Conservation (phyloP, 2,329 filamentous ascomycete genomes). For the Pseudogymnoascus sp. region DNA sequence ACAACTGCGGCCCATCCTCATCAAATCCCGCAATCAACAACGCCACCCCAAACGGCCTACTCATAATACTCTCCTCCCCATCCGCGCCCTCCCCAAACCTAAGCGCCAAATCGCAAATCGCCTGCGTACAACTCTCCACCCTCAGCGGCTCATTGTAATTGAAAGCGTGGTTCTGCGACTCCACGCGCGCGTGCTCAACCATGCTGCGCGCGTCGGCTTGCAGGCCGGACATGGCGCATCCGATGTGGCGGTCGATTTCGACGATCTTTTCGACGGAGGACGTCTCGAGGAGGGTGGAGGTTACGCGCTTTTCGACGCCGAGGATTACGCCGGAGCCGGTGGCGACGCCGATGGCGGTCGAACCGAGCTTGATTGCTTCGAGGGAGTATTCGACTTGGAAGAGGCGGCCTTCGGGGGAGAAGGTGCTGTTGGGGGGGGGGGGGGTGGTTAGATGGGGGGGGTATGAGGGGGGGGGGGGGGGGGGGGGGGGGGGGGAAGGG, state of each 20-base stretch:
- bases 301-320: slow-evolving; percentile 98
- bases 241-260: slow-evolving; percentile 97
- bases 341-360: slow-evolving; percentile 94
- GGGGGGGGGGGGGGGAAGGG: slow-evolving; percentile 15
- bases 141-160: slow-evolving; percentile 93
- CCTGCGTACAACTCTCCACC: slow-evolving; percentile 97
- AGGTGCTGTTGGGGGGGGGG: slow-evolving; percentile 58
- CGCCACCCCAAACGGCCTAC: slow-evolving; percentile 90
- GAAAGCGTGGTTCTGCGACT: slow-evolving; percentile 94
- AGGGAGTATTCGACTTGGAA: slow-evolving; percentile 99
- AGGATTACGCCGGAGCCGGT: slow-evolving; percentile 93
- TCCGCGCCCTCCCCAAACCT: slow-evolving; percentile 96
- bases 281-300: slow-evolving; percentile 91
- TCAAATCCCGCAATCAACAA: slow-evolving; percentile 94
- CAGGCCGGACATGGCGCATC: slow-evolving; percentile 95
- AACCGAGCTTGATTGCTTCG: slow-evolving; percentile 98
- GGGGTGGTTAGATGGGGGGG: slow-evolving; percentile 11
- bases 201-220: slow-evolving; percentile 97
- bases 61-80: slow-evolving; percentile 98
- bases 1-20: slow-evolving; percentile 92
- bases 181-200: slow-evolving; percentile 96
- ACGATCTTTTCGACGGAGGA: slow-evolving; percentile 99
- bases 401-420: slow-evolving; percentile 97
- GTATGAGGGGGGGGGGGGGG: slow-evolving; percentile 18
- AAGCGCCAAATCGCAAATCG: slow-evolving; percentile 93